These are phyloP conservation scores for Pouteria glomerata DNA, from an alignment of 148 eudicot species.

Conservation along the genomic window DNA sequence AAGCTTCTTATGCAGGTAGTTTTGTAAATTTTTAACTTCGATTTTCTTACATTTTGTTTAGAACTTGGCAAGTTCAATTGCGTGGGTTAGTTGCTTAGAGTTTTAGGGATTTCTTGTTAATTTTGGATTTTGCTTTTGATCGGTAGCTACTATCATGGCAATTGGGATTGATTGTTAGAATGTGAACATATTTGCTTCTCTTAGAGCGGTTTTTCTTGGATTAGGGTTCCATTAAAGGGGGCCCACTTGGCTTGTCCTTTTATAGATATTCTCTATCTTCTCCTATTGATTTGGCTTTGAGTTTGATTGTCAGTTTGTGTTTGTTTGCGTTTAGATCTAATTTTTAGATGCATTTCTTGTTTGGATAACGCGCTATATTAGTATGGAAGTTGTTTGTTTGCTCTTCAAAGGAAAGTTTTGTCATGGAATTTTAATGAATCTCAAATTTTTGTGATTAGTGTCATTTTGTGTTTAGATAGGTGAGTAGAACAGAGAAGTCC, in stretches of 20 bases:
- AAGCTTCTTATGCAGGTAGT: conserved; percentile 95
- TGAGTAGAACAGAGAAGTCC: background rate
- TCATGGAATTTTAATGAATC: background rate
- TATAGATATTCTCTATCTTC: background rate
- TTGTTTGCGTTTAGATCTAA: background rate
- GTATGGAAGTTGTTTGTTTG: background rate
- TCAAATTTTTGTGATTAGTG: background rate
- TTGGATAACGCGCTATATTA: background rate
- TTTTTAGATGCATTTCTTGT: background rate
- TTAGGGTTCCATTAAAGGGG: background rate
- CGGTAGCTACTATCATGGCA: background rate
- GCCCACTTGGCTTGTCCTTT: background rate
- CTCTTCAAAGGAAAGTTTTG: background rate
- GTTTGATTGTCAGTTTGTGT: background rate
- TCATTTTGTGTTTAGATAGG: background rate
- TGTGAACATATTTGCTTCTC: background rate
- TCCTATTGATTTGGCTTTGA: background rate
- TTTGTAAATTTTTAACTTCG: background rate
- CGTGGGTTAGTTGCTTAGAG: background rate
- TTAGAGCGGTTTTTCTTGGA: background rate
- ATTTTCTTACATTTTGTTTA: background rate
- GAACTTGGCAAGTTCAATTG: background rate
- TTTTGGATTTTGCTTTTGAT: background rate
- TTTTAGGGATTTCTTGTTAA: background rate
- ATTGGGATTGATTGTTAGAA: background rate